phyloP scores from a whole-genome alignment of 768 basidiomycete genomes.

The Bullera alba region DNA sequence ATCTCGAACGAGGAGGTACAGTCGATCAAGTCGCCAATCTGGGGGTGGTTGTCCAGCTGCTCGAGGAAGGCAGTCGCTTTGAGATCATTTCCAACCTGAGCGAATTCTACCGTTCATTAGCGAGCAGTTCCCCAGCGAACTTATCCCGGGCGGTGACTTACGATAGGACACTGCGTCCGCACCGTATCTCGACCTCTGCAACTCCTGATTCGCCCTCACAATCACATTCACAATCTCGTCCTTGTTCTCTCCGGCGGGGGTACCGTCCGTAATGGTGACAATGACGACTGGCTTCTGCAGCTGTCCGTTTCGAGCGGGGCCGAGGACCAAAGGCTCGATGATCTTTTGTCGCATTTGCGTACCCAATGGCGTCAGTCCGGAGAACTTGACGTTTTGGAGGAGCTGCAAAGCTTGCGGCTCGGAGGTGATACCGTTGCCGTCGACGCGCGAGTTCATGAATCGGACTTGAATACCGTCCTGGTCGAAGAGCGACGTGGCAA shows the following conservation, averaged over 20 bases:
- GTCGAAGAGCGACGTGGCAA: slow-evolving; percentile 46
- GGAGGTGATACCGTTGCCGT: slow-evolving; percentile 47
- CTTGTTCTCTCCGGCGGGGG: slow-evolving; percentile 38
- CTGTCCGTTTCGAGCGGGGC: slow-evolving; percentile 37
- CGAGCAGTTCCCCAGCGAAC: too few relatives aligned
- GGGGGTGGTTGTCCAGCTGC: slow-evolving; percentile 44
- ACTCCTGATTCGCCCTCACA: slow-evolving; percentile 34
- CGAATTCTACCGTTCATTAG: slow-evolving; percentile 24
- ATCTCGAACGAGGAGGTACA: slow-evolving; percentile 41
- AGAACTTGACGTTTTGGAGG: slow-evolving; percentile 47
- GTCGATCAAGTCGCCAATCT: slow-evolving; percentile 47
- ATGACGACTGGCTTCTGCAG: slow-evolving; percentile 49
- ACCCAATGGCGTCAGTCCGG: slow-evolving; percentile 47
- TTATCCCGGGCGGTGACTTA: slow-evolving; percentile 14
- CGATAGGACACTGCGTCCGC: slow-evolving; percentile 46
- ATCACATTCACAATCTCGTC: slow-evolving; percentile 45
- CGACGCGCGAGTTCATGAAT: slow-evolving; percentile 47
- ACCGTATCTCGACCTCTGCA: slow-evolving; percentile 38
- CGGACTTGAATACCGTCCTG: slow-evolving; percentile 49
- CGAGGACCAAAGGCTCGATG: slow-evolving; percentile 47
- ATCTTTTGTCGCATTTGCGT: slow-evolving; percentile 47
- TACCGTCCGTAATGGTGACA: slow-evolving; percentile 43
- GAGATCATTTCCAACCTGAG: slow-evolving; percentile 45
- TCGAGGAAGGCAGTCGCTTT: slow-evolving; percentile 46
- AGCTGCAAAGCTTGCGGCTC: slow-evolving; percentile 44